phyloP scores from a whole-genome alignment of 331 rosid genomes.

The Malus hybrid region DNA sequence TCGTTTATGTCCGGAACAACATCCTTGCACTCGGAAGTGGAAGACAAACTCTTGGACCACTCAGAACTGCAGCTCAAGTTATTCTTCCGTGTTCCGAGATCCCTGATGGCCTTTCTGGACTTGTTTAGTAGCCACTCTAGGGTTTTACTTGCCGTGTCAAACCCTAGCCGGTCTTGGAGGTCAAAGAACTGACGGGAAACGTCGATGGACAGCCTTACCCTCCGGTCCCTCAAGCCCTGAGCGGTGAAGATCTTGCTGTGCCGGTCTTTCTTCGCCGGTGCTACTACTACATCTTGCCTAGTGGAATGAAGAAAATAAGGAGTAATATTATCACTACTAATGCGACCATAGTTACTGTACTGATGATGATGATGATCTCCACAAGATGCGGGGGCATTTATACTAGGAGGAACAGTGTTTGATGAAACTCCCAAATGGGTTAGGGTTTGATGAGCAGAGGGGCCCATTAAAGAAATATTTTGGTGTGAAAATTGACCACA shows the following conservation, averaged over 20 bases:
- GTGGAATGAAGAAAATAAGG: slow-evolving; percentile 17
- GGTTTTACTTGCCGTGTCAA: slow-evolving; percentile 88
- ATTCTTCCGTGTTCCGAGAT: slow-evolving; percentile 30
- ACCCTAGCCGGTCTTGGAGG: slow-evolving; percentile 95
- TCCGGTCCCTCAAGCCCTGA: slow-evolving; percentile 78
- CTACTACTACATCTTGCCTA: slow-evolving; percentile 13
- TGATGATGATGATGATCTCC: slow-evolving; percentile 2
- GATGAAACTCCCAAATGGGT: slow-evolving; percentile 14
- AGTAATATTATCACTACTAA: neutral
- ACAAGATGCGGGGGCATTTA: neutral
- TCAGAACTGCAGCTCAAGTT: neutral
- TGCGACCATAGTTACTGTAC: neutral
- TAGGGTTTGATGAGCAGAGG: neutral
- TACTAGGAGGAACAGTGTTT: neutral
- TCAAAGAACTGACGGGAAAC: slow-evolving; percentile 88
- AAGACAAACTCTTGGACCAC: slow-evolving; percentile 17
- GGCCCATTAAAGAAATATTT: neutral
- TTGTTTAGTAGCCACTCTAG: slow-evolving; percentile 83
- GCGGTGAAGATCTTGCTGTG: slow-evolving; percentile 96
- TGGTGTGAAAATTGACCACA: neutral
- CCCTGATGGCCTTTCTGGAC: slow-evolving; percentile 64
- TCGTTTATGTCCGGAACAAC: slow-evolving; percentile 18
- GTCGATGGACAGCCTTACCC: slow-evolving; percentile 79
- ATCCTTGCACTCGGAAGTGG: slow-evolving; percentile 41
- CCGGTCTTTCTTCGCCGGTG: slow-evolving; percentile 49